Evolutionary conservation across 2,329 filamentous ascomycete genomes (phyloP).

Genomic region (Metarhizium brunneum): DNA sequence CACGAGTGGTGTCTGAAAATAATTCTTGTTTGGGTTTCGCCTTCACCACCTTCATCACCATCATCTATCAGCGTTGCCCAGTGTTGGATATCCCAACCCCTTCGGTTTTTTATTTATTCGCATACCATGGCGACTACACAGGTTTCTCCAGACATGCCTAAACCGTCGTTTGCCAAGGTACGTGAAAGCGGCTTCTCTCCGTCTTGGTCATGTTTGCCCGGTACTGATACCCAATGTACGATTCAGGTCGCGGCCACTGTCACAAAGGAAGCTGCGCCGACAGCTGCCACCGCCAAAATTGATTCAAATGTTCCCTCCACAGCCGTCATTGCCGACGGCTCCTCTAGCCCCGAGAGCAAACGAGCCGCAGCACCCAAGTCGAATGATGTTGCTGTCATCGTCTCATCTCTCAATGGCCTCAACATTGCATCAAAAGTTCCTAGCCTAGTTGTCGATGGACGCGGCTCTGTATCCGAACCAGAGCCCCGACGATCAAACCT

Average conservation of each 20-base stretch:
- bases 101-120: slow-evolving; percentile 4
- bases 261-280: slow-evolving; percentile 15
- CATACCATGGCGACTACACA: slow-evolving; percentile 37
- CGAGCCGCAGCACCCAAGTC: slow-evolving; percentile 9
- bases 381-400: slow-evolving; percentile 16
- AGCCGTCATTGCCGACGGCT: slow-evolving; percentile 8
- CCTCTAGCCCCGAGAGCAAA: slow-evolving; percentile 10
- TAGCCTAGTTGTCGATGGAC: slow-evolving; percentile 40
- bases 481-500: slow-evolving; percentile 20
- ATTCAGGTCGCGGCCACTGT: slow-evolving; percentile 40
- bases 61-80: slow-evolving; percentile 9
- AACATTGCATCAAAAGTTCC: slow-evolving; percentile 21
- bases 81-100: slow-evolving; percentile 13
- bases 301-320: slow-evolving; percentile 9
- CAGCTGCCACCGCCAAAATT: slow-evolving; percentile 3
- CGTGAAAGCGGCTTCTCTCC: slow-evolving; percentile 10
- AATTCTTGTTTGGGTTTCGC: slow-evolving; percentile 4
- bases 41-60: not conserved
- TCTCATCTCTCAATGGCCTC: slow-evolving; percentile 20
- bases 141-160: slow-evolving; percentile 37
- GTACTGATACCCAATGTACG: not conserved
- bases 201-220: slow-evolving; percentile 3
- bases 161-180: slow-evolving; percentile 73
- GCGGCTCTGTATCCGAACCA: slow-evolving; percentile 26
- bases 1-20: slow-evolving; percentile 5